Conservation (phyloP, 1,284 basidiomycete species). For the Flammula alnicola region DNA sequence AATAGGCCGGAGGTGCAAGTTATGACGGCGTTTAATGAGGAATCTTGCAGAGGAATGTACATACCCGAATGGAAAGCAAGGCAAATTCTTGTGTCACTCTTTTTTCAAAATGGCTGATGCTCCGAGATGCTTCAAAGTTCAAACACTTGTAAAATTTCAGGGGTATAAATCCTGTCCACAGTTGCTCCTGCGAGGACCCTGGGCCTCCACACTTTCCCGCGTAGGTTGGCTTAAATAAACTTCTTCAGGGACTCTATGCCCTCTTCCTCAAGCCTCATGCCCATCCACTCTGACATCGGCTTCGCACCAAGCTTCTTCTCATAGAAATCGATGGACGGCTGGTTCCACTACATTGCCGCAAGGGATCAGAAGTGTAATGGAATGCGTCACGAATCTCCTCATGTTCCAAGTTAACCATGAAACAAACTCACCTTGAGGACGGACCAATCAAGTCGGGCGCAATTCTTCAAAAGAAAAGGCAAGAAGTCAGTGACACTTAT, state of each 20-base stretch:
- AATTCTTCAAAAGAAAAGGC: conserved; percentile 51
- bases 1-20: conserved; percentile 78
- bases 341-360: conserved; percentile 76
- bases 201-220: conserved; percentile 11
- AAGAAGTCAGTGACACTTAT: conserved; percentile 6
- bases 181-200: conserved; percentile 5
- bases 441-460: conserved; percentile 88
- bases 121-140: conserved; percentile 8
- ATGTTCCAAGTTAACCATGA: conserved; percentile 25
- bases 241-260: conserved; percentile 65
- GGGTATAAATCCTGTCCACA: conserved; percentile 7
- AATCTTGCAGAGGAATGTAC: conserved; percentile 18
- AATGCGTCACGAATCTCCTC: conserved; percentile 21
- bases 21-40: conserved; percentile 73
- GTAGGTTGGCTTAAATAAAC: conserved; percentile 36
- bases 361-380: conserved; percentile 24
- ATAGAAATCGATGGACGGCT: conserved; percentile 91
- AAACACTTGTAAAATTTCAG: not conserved
- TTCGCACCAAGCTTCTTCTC: conserved; percentile 78
- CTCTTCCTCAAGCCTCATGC: conserved; percentile 84
- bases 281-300: conserved; percentile 84
- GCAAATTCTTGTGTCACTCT: conserved; percentile 4
- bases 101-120: conserved; percentile 1
- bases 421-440: conserved; percentile 76
- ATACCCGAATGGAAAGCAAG: conserved; percentile 19